phyloP scores from a whole-genome alignment of 179 eudicot genomes.

The Silene vulgaris region DNA sequence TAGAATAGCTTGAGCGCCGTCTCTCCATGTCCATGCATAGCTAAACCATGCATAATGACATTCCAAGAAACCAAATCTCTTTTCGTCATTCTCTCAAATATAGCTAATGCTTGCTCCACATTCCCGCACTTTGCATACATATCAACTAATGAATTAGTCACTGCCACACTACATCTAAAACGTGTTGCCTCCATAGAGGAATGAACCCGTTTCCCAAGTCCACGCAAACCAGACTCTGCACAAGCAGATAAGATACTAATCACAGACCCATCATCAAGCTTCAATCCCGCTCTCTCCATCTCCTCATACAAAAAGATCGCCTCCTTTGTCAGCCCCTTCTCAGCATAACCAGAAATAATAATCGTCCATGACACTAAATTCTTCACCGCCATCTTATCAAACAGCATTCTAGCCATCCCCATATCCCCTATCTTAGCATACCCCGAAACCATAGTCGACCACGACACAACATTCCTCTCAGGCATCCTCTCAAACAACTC shows the following conservation, averaged over 20 bases:
- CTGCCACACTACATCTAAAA: conserved; percentile 20
- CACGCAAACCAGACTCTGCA: conserved; percentile 25
- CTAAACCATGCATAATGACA: conserved; percentile 25
- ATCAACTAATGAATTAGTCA: conserved; percentile 27
- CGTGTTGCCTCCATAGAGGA: conserved; percentile 22
- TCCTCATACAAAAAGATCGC: conserved; percentile 26
- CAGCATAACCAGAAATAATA: conserved; percentile 27
- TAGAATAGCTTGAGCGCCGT: conserved; percentile 20
- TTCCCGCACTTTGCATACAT: conserved; percentile 29
- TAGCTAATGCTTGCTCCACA: conserved; percentile 22
- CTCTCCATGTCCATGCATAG: conserved; percentile 29
- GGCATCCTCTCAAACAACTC: conserved; percentile 25
- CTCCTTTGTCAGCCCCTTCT: conserved; percentile 22
- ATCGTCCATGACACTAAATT: conserved; percentile 30
- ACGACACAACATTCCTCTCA: conserved; percentile 24
- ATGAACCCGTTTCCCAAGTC: conserved; percentile 26
- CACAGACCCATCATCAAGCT: conserved; percentile 25
- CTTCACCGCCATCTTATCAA: conserved; percentile 29
- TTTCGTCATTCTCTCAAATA: conserved; percentile 20
- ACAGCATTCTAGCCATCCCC: conserved; percentile 25
- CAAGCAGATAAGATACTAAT: conserved; percentile 27
- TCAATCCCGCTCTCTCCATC: conserved; percentile 23
- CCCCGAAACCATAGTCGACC: conserved; percentile 27
- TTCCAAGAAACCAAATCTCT: conserved; percentile 30
- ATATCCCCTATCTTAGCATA: conserved; percentile 23